Evolutionary conservation across 139 green algal genomes (phyloP).

Genomic region (Closterium sp.): DNA sequence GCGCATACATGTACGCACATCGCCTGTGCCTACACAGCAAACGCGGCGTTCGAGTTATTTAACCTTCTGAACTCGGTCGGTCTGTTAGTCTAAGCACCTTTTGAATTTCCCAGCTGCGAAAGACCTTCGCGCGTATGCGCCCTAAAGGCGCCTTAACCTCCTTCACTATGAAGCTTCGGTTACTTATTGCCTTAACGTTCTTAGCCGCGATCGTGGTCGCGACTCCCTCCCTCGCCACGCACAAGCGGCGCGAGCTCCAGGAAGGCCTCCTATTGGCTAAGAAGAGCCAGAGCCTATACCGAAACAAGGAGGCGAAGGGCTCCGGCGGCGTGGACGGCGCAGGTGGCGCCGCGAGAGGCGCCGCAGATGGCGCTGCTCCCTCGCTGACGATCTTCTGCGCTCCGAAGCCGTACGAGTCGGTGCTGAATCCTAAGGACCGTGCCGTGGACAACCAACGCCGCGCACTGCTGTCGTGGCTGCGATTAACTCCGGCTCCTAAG

Average conservation of each 20-base stretch:
- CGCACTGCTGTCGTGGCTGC: constrained; percentile 43
- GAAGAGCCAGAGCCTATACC: not conserved
- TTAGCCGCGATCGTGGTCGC: not conserved
- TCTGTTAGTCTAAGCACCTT: too few relatives aligned
- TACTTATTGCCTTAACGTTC: not conserved
- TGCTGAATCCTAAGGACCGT: not conserved
- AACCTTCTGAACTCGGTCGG: too few relatives aligned
- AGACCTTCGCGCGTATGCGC: not conserved
- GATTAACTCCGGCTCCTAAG: constrained; percentile 11
- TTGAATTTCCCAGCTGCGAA: too few relatives aligned
- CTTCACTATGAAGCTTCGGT: not conserved
- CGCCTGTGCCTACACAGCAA: too few relatives aligned
- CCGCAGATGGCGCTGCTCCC: not conserved
- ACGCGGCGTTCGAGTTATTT: too few relatives aligned
- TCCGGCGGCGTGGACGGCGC: not conserved
- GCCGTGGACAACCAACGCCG: constrained; percentile 9
- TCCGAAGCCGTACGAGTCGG: constrained; percentile 20
- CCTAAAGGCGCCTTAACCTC: not conserved
- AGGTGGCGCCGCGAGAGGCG: not conserved
- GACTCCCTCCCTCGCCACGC: not conserved
- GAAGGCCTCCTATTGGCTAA: not conserved
- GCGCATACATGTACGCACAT: too few relatives aligned
- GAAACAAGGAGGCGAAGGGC: not conserved
- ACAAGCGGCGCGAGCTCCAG: not conserved
- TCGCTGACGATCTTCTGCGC: constrained; percentile 35